These are phyloP conservation scores for Globisporangium acanthophoron DNA, from an alignment of 352 stramenopile species.

Conservation along the genomic window DNA sequence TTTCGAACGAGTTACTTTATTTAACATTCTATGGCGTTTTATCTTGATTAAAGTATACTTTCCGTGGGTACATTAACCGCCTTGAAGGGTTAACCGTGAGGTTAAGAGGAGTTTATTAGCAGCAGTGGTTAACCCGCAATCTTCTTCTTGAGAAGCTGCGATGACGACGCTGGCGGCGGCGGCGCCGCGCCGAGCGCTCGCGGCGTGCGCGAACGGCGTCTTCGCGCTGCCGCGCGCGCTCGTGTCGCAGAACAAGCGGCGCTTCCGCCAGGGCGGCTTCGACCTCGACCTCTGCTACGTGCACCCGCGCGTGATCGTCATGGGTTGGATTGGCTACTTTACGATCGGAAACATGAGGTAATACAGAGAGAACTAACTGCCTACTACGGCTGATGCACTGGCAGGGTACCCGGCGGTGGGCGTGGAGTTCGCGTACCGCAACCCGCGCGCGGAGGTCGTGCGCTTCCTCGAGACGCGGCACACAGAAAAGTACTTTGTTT, in stretches of 20 bases:
- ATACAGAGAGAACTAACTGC: too few relatives aligned
- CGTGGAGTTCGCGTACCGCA: slow-evolving; percentile 54
- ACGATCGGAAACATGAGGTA: not conserved
- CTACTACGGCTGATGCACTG: not conserved
- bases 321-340: slow-evolving; percentile 33
- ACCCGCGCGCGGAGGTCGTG: slow-evolving; percentile 52
- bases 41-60: too few relatives aligned
- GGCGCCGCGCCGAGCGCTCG: not conserved
- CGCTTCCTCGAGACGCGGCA: slow-evolving; percentile 49
- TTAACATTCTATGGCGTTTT: too few relatives aligned
- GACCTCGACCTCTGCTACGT: slow-evolving; percentile 72
- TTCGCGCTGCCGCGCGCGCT: slow-evolving; percentile 50
- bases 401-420: slow-evolving; percentile 54
- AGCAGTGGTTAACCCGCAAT: too few relatives aligned
- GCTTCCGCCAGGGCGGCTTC: slow-evolving; percentile 51
- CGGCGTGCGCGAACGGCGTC: slow-evolving; percentile 24
- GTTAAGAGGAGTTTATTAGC: too few relatives aligned
- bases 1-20: too few relatives aligned
- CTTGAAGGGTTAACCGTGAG: too few relatives aligned
- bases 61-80: too few relatives aligned
- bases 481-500: slow-evolving; percentile 57
- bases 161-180: not conserved
- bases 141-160: too few relatives aligned
- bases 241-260: slow-evolving; percentile 76
- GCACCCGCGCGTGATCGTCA: slow-evolving; percentile 70